Conservation (phyloP, 495 filamentous ascomycete species). For the Pseudoneurospora amorphoporcata region DNA sequence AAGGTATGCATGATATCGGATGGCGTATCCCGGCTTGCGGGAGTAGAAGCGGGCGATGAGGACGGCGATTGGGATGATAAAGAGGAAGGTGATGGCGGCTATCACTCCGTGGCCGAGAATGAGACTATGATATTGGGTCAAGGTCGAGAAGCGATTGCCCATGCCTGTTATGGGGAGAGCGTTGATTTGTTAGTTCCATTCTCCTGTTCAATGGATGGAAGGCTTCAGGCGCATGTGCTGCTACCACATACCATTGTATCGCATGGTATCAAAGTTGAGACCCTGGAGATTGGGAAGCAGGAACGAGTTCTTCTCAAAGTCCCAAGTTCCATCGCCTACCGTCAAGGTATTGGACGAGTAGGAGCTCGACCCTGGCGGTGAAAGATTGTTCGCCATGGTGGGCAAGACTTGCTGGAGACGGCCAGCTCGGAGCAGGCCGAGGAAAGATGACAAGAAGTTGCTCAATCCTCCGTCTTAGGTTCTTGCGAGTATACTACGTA, state of each 20-base stretch:
- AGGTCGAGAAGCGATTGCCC: constrained; percentile 74
- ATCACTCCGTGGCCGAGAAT: constrained; percentile 79
- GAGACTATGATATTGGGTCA: constrained; percentile 65
- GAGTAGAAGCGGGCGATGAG: constrained; percentile 62
- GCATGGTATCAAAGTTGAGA: constrained; percentile 87
- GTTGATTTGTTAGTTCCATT: constrained; percentile 2
- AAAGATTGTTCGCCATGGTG: constrained; percentile 48
- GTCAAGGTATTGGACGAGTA: constrained; percentile 75
- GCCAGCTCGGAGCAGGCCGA: constrained; percentile 8
- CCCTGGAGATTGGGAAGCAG: constrained; percentile 79
- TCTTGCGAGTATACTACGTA: neutral
- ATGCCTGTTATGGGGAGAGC: constrained; percentile 51
- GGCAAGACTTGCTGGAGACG: constrained; percentile 7
- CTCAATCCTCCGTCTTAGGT: neutral
- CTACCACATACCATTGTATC: constrained; percentile 69
- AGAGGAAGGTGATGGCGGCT: constrained; percentile 78
- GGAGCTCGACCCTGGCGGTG: constrained; percentile 69
- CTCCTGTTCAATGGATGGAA: neutral
- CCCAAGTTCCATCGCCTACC: constrained; percentile 92
- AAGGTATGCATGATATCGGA: constrained; percentile 75
- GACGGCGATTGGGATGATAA: constrained; percentile 69
- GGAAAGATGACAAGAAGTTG: neutral
- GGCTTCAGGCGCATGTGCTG: neutral
- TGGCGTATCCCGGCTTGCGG: constrained; percentile 51
- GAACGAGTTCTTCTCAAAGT: constrained; percentile 72